Evolutionary conservation across 2,329 filamentous ascomycete genomes (phyloP).

Genomic region (Cytospora piceicola): DNA sequence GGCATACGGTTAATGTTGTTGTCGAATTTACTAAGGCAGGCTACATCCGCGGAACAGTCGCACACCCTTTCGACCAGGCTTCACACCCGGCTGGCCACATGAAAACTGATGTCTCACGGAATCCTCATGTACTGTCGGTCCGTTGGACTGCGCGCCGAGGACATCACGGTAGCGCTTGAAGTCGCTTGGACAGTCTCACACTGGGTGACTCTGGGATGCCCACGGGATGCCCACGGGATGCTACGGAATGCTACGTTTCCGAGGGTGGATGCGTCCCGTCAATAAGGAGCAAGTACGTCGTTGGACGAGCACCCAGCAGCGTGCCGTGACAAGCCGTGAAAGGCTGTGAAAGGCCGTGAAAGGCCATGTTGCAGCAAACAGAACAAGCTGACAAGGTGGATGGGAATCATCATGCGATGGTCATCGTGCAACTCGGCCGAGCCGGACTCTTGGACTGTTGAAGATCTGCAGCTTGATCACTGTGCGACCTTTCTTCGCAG

Average conservation of each 20-base stretch:
- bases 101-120: constrained; percentile 7
- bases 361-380: neutral
- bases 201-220: neutral
- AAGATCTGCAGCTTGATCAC: neutral
- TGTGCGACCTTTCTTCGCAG: neutral
- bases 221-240: no score
- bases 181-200: neutral
- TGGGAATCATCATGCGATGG: neutral
- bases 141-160: neutral
- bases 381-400: constrained; percentile 2
- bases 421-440: neutral
- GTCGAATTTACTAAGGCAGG: neutral
- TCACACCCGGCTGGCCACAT: neutral
- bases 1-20: neutral
- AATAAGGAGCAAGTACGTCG: constrained; percentile 7
- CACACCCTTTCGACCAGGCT: neutral
- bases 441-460: neutral
- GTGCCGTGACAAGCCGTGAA: constrained; percentile 1
- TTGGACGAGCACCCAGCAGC: neutral
- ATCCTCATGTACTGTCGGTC: neutral
- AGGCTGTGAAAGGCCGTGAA: constrained; percentile 1
- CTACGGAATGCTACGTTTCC: neutral
- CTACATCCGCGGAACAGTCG: neutral
- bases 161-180: neutral
- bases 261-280: constrained; percentile 1